Evolutionary conservation across 768 basidiomycete genomes (phyloP), one percentile per base, ranked within the genome.

Genomic region (Boletus rufocinnamomeus): DNA sequence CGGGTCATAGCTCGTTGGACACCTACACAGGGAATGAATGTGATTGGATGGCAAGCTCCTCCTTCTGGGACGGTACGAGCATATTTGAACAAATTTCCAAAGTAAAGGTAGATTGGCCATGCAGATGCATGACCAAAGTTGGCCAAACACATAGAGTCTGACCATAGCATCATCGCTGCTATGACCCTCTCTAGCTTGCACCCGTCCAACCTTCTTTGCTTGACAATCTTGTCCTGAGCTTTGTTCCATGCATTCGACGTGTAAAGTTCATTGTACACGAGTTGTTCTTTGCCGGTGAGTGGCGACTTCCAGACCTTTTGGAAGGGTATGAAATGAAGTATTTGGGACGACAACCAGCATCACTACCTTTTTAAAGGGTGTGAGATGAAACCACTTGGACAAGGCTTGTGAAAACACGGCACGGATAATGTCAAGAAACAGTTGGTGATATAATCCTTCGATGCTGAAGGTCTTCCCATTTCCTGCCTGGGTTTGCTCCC

Each of bases 381-480:
- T 65, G 3, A 65, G 64, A 52, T 72, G 69, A 30, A 72, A 66
- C 40, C 37, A 48, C 16, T 55, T 62, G 0, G 58, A 40, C 0
- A 34, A 41, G 0, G 47, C 49, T 17, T 67, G 57, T 0, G 60
- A 23, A 11, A 68, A 63, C 0, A 59, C 57, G 1, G 58, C 23
- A 2, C 30, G 37, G 2, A 69, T 59, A 0, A 70, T 49, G 0
- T 58, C 34, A 0, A 58, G 62, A 0, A 76, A 47, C 1, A 60
- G 68, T 0, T 64, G 56, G 55, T 70, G 64, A 11, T 58, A 54
- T 3, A 77, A 59, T 0, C 71, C 75, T 2, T 70, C 63, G 2
- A 76, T 52, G 1, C 51, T n/a, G 50, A 75, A 73, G 0, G 30
- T 35, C 13, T 62, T 21, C 1, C 69, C 58, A 4, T 63, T 63